phyloP scores from a whole-genome alignment of 2,329 filamentous ascomycete species.

The Alternaria novae-zelandiae region DNA sequence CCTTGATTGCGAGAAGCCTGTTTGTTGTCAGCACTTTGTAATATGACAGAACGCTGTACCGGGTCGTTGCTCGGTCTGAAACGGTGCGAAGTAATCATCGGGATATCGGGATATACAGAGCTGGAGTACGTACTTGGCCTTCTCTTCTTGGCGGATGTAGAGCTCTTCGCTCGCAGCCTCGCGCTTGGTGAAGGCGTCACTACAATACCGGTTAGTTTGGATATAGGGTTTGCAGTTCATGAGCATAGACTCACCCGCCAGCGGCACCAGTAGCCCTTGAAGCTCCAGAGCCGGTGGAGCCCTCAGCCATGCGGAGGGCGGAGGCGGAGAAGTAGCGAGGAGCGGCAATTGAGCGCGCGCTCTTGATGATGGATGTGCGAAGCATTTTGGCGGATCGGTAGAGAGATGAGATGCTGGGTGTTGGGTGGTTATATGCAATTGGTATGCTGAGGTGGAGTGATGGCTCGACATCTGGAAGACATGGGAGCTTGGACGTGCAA shows the following conservation, averaged over 20 bases:
- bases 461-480: conserved; percentile 9
- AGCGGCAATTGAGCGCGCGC: conserved; percentile 46
- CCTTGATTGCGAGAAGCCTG: conserved; percentile 72
- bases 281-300: conserved; percentile 53
- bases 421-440: conserved; percentile 23
- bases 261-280: conserved; percentile 50
- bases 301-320: conserved; percentile 53
- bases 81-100: neutral
- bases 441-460: conserved; percentile 34
- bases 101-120: neutral
- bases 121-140: conserved; percentile 69
- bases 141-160: conserved; percentile 86
- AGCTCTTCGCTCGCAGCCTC: conserved; percentile 86
- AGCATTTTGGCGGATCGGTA: conserved; percentile 38
- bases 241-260: conserved; percentile 37
- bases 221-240: neutral
- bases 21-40: conserved; percentile 17
- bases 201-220: conserved; percentile 47
- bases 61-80: neutral
- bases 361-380: conserved; percentile 50
- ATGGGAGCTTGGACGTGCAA: conserved; percentile 24
- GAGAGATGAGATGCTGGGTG: conserved; percentile 14
- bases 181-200: conserved; percentile 91
- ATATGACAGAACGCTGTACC: conserved; percentile 16
- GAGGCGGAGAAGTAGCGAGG: conserved; percentile 52